These are phyloP conservation scores for Geotrichum restrictum DNA, from an alignment of 1,139 yeast species.

Conservation along the genomic window DNA sequence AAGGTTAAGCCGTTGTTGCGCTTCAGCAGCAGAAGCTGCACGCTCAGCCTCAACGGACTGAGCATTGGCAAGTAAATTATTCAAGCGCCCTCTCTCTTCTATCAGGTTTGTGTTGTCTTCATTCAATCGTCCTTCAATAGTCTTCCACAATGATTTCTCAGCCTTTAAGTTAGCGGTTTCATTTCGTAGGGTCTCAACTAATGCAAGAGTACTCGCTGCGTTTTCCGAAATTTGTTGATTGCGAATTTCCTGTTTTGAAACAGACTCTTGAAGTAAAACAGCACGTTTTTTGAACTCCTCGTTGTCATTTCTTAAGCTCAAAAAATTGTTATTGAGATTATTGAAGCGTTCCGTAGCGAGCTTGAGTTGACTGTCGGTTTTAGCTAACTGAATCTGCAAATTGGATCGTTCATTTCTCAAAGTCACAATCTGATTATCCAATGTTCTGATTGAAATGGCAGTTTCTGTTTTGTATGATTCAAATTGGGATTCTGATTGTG, in stretches of 20 bases:
- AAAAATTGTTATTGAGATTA: slow-evolving; percentile 38
- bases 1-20: slow-evolving; percentile 48
- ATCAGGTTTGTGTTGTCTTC: slow-evolving; percentile 53
- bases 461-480: slow-evolving; percentile 44
- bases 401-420: slow-evolving; percentile 50
- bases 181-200: slow-evolving; percentile 31
- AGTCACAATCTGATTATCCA: slow-evolving; percentile 42
- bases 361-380: slow-evolving; percentile 46
- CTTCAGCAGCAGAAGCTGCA: slow-evolving; percentile 50
- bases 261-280: slow-evolving; percentile 52
- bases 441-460: slow-evolving; percentile 41
- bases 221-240: slow-evolving; percentile 58
- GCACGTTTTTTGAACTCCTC: slow-evolving; percentile 44
- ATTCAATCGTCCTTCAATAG: slow-evolving; percentile 50
- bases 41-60: slow-evolving; percentile 60
- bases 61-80: slow-evolving; percentile 54
- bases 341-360: slow-evolving; percentile 47
- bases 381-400: slow-evolving; percentile 45
- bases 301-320: slow-evolving; percentile 45
- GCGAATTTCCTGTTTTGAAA: slow-evolving; percentile 53
- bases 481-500: slow-evolving; percentile 39
- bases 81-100: slow-evolving; percentile 58
- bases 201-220: slow-evolving; percentile 44
- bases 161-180: slow-evolving; percentile 47
- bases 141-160: slow-evolving; percentile 51